Evolutionary conservation across 139 green algal species (phyloP), one percentile per base, ranked within the genome.

Genomic region (Protoeuglena noctilucae): DNA sequence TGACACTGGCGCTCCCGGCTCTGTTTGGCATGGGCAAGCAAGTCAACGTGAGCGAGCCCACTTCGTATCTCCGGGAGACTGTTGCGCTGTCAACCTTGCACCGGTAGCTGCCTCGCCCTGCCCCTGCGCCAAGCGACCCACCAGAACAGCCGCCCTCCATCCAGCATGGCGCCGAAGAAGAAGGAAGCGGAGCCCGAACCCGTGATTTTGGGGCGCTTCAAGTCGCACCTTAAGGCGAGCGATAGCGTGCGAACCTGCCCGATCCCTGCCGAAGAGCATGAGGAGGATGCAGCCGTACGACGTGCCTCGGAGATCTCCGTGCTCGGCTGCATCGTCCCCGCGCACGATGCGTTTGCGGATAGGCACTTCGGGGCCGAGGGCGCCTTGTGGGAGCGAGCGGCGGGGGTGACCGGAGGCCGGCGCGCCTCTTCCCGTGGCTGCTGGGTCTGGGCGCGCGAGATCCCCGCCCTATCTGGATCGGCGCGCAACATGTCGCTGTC

Each of bases 151-250:
- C n/a, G n/a, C n/a, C n/a, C n/a, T n/a, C n/a, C n/a, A n/a, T 57
- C 22, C n/a, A 71, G 18, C 21, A 94, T 93, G 80, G 53, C 82
- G 1, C 80, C 83, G 1, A 91, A 86, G 58, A 93, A 93, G 62
- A 84, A 83, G 58, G 81, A 75, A 75, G 30, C 60, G 2, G 81
- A 87, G 59, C 82, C 93, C 58, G 76, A 77, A 54, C 86, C 88
- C 0, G n/a, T n/a, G n/a, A 72, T 97, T 0, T 68, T 97, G 47
- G 89, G 89, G 5, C 72, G 89, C 25, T 97, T 97, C 80, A 89
- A 68, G 34, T 81, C 66, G 34, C 81, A 94, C 61, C 53, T 94
- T 40, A 94, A 95, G 73, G 80, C 86, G n/a, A 43, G 56, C 21
- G 60, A 56, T 48, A 29, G 27, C 14, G 46, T 21, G 7, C 4